phyloP scores from a whole-genome alignment of 2,329 filamentous ascomycete species.

The Colletotrichum euphorbiae region DNA sequence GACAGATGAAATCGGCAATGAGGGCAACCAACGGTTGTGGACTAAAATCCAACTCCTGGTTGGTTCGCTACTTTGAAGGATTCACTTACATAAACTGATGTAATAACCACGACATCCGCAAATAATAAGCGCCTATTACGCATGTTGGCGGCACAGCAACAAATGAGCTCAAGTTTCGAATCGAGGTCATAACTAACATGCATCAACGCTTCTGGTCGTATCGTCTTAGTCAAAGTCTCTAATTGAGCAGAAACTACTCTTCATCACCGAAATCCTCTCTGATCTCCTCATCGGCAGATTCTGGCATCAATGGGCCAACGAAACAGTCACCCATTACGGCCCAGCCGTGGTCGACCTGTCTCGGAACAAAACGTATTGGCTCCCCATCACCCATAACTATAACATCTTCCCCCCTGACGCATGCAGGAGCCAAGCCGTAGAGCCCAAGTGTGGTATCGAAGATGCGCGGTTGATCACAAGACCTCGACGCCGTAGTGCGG shows the following conservation, averaged over 20 bases:
- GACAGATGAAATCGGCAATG: neutral
- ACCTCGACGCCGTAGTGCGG: slow-evolving; percentile 3
- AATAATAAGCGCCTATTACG: neutral
- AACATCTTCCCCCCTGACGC: slow-evolving; percentile 4
- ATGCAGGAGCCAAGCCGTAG: slow-evolving; percentile 17
- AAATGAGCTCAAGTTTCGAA: no score
- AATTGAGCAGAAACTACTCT: slow-evolving; percentile 9
- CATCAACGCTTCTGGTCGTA: no score
- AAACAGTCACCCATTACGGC: slow-evolving; percentile 13
- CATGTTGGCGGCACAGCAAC: slow-evolving; percentile 20
- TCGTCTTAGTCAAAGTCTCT: neutral
- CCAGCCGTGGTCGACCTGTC: slow-evolving; percentile 1
- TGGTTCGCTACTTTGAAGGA: neutral
- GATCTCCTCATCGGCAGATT: neutral
- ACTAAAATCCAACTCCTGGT: neutral
- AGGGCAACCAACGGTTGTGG: neutral
- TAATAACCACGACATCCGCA: slow-evolving; percentile 8
- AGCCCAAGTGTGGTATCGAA: slow-evolving; percentile 9
- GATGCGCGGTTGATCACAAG: slow-evolving; percentile 18
- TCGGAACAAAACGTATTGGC: slow-evolving; percentile 10
- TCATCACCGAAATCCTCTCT: neutral
- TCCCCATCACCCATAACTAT: slow-evolving; percentile 8
- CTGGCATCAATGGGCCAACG: slow-evolving; percentile 21
- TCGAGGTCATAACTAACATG: no score
- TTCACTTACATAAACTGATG: slow-evolving; percentile 24